Conservation (phyloP, 2,329 filamentous ascomycete species). For the Pseudogymnoascus sp. region DNA sequence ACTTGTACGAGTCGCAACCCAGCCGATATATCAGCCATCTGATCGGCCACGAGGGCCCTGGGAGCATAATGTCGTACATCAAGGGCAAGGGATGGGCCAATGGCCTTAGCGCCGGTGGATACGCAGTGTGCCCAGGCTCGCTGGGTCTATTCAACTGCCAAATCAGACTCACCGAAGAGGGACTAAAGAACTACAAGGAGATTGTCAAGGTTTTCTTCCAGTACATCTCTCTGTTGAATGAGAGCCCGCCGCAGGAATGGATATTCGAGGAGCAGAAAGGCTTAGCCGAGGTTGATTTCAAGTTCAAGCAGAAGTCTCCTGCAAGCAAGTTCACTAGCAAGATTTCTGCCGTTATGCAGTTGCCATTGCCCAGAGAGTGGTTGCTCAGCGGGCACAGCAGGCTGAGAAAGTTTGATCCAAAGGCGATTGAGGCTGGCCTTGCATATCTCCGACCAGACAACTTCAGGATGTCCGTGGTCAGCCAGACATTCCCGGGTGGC, state of each 20-base stretch:
- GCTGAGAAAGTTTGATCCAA: conserved; percentile 72
- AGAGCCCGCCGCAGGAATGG: conserved; percentile 80
- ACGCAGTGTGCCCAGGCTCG: conserved; percentile 56
- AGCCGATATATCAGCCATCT: conserved; percentile 66
- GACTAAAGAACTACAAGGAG: conserved; percentile 50
- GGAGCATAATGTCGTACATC: conserved; percentile 65
- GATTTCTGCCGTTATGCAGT: conserved; percentile 85
- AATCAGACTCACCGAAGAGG: conserved; percentile 62
- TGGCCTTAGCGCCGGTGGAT: conserved; percentile 57
- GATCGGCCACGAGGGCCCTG: conserved; percentile 69
- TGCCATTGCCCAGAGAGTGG: conserved; percentile 77
- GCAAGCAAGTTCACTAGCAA: conserved; percentile 84
- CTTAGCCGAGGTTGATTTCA: conserved; percentile 89
- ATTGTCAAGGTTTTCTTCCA: conserved; percentile 64
- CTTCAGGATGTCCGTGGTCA: conserved; percentile 76
- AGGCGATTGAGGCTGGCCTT: conserved; percentile 69
- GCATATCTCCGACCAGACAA: conserved; percentile 77
- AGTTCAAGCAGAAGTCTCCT: conserved; percentile 86
- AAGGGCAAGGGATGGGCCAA: conserved; percentile 70
- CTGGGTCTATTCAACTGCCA: conserved; percentile 61
- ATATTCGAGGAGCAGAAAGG: conserved; percentile 88
- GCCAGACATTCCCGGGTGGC: conserved; percentile 72
- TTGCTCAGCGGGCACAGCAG: conserved; percentile 74
- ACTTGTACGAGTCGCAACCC: conserved; percentile 61
- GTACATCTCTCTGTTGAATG: conserved; percentile 80